Percentiles rank a stretch among this genome's conserved stretches.
Conservation (phyloP, 805 yeast genomes). For the Pichia cabralensis region DNA sequence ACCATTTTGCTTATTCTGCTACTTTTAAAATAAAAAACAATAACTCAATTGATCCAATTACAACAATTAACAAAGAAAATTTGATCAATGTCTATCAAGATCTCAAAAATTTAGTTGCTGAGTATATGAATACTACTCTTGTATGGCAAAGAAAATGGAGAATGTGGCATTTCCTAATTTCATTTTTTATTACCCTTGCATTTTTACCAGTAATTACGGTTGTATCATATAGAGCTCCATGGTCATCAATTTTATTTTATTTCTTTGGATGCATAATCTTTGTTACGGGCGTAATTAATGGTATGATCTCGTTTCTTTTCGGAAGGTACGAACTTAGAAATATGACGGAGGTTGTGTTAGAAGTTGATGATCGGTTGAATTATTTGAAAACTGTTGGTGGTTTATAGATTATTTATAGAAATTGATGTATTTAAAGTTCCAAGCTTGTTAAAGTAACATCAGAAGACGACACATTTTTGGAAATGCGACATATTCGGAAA, state of each 20-base stretch:
- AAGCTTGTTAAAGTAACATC: no score
- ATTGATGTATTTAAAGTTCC: no score
- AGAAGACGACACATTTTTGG: no score
- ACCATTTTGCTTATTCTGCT: slow-evolving; percentile 78
- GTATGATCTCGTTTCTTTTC: slow-evolving; percentile 68
- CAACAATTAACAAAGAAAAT: no score
- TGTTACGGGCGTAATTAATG: slow-evolving; percentile 63
- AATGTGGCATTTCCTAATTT: slow-evolving; percentile 47
- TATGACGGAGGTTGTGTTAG: slow-evolving; percentile 60
- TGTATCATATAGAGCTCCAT: slow-evolving; percentile 41
- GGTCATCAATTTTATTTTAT: slow-evolving; percentile 61
- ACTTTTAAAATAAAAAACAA: slow-evolving; percentile 21
- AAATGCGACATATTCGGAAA: no score
- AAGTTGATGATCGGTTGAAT: slow-evolving; percentile 35
- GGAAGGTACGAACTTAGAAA: slow-evolving; percentile 77
- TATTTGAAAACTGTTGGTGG: slow-evolving; percentile 4
- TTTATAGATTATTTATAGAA: no score
- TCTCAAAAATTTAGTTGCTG: slow-evolving; percentile 35
- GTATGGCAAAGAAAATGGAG: slow-evolving; percentile 59
- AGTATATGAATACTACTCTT: slow-evolving; percentile 40
- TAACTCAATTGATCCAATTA: neutral
- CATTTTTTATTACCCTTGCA: slow-evolving; percentile 43
- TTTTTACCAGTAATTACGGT: slow-evolving; percentile 48
- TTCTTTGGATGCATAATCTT: slow-evolving; percentile 45
- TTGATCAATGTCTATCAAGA: no score